Conservation (phyloP, 2,329 filamentous ascomycete genomes). For the Capronia coronata region DNA sequence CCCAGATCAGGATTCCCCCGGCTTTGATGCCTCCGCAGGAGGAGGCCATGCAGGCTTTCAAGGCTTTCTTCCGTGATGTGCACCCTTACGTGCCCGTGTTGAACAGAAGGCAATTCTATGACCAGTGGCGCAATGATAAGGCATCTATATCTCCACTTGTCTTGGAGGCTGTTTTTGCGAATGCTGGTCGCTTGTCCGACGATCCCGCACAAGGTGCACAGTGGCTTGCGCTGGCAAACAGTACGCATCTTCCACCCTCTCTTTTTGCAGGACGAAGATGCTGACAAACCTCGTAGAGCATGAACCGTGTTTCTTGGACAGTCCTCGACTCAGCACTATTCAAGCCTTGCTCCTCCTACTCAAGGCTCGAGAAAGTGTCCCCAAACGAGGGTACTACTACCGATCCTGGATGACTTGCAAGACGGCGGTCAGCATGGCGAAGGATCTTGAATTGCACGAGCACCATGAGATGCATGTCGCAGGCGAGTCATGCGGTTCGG, state of each 20-base stretch:
- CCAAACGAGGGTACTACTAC: conserved; percentile 92
- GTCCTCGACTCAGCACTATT: conserved; percentile 81
- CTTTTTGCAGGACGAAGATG: conserved; percentile 2
- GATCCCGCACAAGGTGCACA: conserved; percentile 79
- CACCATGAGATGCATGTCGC: conserved; percentile 73
- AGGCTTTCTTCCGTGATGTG: conserved; percentile 82
- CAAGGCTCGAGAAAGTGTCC: conserved; percentile 85
- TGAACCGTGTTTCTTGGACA: conserved; percentile 87
- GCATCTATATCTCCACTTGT: conserved; percentile 83
- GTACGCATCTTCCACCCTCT: conserved; percentile 45
- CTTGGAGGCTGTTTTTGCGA: conserved; percentile 85
- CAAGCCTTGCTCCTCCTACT: conserved; percentile 81
- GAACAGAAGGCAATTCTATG: conserved; percentile 73
- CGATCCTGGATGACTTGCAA: conserved; percentile 96
- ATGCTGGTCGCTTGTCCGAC: conserved; percentile 74
- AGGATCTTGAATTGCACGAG: conserved; percentile 82
- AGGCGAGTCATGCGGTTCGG: conserved; percentile 63
- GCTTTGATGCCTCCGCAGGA: conserved; percentile 89
- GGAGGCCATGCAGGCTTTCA: conserved; percentile 74
- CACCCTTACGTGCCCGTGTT: conserved; percentile 90
- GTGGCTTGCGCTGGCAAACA: conserved; percentile 84
- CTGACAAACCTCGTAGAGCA: conserved; percentile 58
- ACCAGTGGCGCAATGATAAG: conserved; percentile 79
- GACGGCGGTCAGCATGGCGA: conserved; percentile 85
- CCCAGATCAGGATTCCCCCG: conserved; percentile 78